phyloP scores from a whole-genome alignment of 176 grass and related monocot genomes.

The Carex cristatella region DNA sequence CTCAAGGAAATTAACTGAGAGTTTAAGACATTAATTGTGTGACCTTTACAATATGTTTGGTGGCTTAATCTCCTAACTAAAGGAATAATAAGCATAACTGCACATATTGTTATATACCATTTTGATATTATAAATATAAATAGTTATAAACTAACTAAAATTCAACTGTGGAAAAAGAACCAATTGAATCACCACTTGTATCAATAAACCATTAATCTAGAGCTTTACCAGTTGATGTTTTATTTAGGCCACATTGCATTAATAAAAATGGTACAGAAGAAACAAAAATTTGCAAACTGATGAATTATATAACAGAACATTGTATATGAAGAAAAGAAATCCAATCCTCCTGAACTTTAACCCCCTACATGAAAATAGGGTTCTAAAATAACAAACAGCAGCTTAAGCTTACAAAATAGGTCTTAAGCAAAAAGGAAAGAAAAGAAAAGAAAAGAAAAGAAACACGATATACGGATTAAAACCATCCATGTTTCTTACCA shows the following conservation, averaged over 20 bases:
- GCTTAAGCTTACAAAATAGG: conserved; percentile 5
- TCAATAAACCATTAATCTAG: background rate
- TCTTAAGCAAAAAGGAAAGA: background rate
- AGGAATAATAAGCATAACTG: no score
- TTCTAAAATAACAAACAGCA: conserved; percentile 12
- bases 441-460: background rate
- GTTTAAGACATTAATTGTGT: no score
- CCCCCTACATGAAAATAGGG: conserved; percentile 7
- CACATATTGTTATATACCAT: background rate
- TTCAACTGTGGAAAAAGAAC: background rate
- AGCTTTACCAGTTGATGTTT: background rate
- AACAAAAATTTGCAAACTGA: background rate
- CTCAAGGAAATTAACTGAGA: no score
- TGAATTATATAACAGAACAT: background rate
- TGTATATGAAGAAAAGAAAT: background rate
- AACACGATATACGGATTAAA: background rate
- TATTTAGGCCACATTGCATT: background rate
- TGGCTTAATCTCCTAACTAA: no score
- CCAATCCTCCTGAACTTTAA: background rate
- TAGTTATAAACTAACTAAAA: background rate
- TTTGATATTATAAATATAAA: background rate
- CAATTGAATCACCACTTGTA: background rate
- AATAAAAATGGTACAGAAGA: background rate
- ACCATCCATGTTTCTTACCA: conserved; percentile 9
- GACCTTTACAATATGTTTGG: no score